Base-by-base conservation (phyloP, 306 rosid species). In the Styphnolobium japonicum region DNA sequence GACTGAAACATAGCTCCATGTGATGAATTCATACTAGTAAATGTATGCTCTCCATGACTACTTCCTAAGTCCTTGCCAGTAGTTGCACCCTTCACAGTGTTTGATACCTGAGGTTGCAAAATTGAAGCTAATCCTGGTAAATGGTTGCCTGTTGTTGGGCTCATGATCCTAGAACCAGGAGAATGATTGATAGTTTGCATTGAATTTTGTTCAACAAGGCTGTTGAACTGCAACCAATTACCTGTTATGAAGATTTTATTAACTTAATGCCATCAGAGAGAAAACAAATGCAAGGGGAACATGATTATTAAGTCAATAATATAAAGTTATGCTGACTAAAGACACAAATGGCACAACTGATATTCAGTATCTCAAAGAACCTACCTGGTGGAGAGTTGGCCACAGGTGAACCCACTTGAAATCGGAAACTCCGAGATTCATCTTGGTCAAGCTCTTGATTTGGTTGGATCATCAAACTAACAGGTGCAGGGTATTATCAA, bases 361-460 rank as follows among this genome's bases (percentile, higher is more conserved):
- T 53, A 68, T 39, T 55, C 33, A 69, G 67, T 14, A 75, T 56
- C 46, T 62, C 67, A 74, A 65, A 83, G 56, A 76, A 83, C 82
- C 83, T 82, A 96, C 99, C 99, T 75, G 99, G 98, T 12, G 99
- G 99, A 76, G 99, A 96, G 87, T 77, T 90, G 76, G 96, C 79
- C 15, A 90, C 55, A 53, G 99, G 99, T 40, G 99, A 96, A 85
- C 96, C 91, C 81, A 91, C 87, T 88, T 84, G 98, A 80, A 87
- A 91, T 48, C 93, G 84, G 77, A 91, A 88, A 80, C 87, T 87
- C 67, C 93, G 87, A 84, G 91, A 62, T 23, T 95, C 98, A 57
- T 95, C 99, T 89, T 90, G 99, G 57, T 95, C 99, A 78, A 87
- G 93, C 82, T 95, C 99, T 90, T 90, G 99, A 88, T 83, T 96